These are phyloP conservation scores for Macrotyloma uniflorum DNA, from an alignment of 306 rosid species.

Conservation along the genomic window DNA sequence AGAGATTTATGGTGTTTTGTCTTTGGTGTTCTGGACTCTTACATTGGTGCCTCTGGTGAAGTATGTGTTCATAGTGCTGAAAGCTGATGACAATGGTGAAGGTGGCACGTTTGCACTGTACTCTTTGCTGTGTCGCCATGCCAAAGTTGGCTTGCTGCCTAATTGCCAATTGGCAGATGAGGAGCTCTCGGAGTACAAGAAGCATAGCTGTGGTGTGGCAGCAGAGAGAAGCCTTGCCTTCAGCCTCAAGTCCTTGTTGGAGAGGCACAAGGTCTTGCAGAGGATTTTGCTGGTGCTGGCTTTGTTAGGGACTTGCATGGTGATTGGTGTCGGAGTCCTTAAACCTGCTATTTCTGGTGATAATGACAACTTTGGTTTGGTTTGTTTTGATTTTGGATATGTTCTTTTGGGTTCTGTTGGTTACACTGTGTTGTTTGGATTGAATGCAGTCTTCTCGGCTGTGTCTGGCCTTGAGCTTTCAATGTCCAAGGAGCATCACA, in stretches of 20 bases:
- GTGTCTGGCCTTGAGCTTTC: constrained; percentile 96
- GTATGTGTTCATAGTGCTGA: constrained; percentile 85
- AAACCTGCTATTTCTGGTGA: constrained; percentile 93
- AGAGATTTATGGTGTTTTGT: constrained; percentile 87
- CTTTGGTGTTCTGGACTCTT: constrained; percentile 92
- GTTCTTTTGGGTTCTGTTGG: background rate
- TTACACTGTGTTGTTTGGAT: constrained; percentile 33
- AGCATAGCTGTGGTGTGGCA: constrained; percentile 27
- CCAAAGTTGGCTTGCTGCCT: constrained; percentile 73
- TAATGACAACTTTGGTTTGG: background rate
- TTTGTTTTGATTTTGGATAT: background rate
- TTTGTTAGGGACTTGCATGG: constrained; percentile 95
- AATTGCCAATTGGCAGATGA: constrained; percentile 78
- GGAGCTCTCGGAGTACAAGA: constrained; percentile 74
- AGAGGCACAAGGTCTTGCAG: constrained; percentile 76
- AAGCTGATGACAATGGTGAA: constrained; percentile 95
- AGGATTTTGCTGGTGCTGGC: constrained; percentile 82
- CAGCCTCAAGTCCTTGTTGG: constrained; percentile 59
- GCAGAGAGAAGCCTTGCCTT: constrained; percentile 48
- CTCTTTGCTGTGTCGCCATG: constrained; percentile 89
- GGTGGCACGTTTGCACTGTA: constrained; percentile 98
- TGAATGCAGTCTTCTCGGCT: constrained; percentile 86
- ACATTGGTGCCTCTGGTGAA: constrained; percentile 83
- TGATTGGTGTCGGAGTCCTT: constrained; percentile 93
- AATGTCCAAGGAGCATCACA: constrained; percentile 75